These are phyloP conservation scores for Suillus bovinus DNA, from an alignment of 768 basidiomycete genomes.

Conservation along the genomic window DNA sequence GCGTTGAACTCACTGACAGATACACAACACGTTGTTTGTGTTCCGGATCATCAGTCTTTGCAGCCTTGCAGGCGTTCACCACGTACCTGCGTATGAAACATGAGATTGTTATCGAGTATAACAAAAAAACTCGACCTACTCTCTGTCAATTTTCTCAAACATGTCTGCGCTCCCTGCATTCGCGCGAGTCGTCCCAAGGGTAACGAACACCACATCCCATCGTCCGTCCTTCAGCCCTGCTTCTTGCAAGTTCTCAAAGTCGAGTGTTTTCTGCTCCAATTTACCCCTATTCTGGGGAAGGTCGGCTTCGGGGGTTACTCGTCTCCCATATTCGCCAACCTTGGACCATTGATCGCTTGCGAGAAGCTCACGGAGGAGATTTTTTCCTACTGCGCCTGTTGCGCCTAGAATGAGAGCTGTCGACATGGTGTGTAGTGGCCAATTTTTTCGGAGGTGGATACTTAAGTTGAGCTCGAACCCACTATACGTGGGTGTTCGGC, in stretches of 20 bases:
- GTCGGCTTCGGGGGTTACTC: constrained; percentile 47
- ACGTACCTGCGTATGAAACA: constrained; percentile 53
- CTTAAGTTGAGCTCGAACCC: too few relatives aligned
- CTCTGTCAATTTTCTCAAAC: constrained; percentile 78
- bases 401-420: constrained; percentile 72
- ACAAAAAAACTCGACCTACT: constrained; percentile 42
- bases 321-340: constrained; percentile 72
- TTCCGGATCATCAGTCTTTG: constrained; percentile 46
- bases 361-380: constrained; percentile 63
- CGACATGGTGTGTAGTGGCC: not conserved
- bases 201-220: constrained; percentile 78
- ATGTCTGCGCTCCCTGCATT: constrained; percentile 60
- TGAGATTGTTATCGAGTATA: not conserved
- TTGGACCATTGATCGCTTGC: constrained; percentile 51
- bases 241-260: constrained; percentile 65
- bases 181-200: constrained; percentile 68
- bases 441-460: not conserved
- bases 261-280: constrained; percentile 64
- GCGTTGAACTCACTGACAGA: constrained; percentile 52
- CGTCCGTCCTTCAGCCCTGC: constrained; percentile 51
- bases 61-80: constrained; percentile 68
- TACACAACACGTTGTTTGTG: constrained; percentile 66
- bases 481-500: not conserved
- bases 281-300: constrained; percentile 48
- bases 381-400: constrained; percentile 68